These are phyloP conservation scores for Colletotrichum sp. DNA, from an alignment of 2,329 filamentous ascomycete species.

Conservation along the genomic window DNA sequence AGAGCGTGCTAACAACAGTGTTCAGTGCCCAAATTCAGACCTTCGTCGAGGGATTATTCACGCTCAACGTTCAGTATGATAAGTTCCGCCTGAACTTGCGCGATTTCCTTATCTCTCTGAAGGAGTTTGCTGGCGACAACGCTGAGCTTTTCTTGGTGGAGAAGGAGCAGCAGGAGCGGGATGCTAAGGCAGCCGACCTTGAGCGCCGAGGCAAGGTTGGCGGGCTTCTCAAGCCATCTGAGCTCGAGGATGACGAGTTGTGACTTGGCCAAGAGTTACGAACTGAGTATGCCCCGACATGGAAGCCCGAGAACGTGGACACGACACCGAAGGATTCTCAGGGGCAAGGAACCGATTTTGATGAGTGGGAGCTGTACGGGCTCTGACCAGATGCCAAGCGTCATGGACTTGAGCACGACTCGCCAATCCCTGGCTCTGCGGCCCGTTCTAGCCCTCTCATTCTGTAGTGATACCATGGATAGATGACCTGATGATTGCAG, in stretches of 20 bases:
- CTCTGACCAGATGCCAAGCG: conserved; percentile 42
- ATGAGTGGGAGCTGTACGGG: conserved; percentile 72
- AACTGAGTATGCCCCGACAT: conserved; percentile 58
- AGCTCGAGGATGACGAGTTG: conserved; percentile 88
- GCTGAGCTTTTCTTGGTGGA: conserved; percentile 92
- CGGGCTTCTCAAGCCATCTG: conserved; percentile 95
- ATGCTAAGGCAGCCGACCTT: conserved; percentile 86
- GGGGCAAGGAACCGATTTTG: conserved; percentile 42
- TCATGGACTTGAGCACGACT: conserved; percentile 19
- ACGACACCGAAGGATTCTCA: conserved; percentile 24
- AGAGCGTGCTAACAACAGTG: conserved; percentile 35
- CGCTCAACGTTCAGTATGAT: conserved; percentile 84
- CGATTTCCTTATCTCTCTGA: conserved; percentile 96
- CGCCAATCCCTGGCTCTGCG: conserved; percentile 20
- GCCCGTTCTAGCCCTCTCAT: conserved; percentile 16
- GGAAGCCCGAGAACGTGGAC: conserved; percentile 31
- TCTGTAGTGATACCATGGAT: conserved; percentile 24
- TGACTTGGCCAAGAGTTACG: conserved; percentile 80
- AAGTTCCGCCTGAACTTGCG: conserved; percentile 96
- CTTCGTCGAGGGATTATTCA: conserved; percentile 91
- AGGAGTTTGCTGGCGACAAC: conserved; percentile 96
- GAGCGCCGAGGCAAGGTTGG: conserved; percentile 94
- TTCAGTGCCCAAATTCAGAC: conserved; percentile 80
- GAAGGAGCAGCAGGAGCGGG: conserved; percentile 88
- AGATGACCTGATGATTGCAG: conserved; percentile 23